Conservation (phyloP, 176 grass and related monocot species). For the maize (Zea mays) region DNA sequence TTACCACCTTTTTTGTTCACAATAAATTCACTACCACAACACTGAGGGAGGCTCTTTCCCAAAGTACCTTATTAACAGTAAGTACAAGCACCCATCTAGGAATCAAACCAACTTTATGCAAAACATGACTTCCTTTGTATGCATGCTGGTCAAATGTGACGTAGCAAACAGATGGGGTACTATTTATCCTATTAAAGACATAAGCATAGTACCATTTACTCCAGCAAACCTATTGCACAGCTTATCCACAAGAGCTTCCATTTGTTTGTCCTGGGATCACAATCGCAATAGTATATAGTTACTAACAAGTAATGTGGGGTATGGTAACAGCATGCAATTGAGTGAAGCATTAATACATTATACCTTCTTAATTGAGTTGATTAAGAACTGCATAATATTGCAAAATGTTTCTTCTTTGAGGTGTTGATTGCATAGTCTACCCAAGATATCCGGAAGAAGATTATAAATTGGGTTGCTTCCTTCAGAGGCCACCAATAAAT, state of each 20-base stretch:
- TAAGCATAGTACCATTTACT: slow-evolving; percentile 64
- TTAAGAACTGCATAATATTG: slow-evolving; percentile 95
- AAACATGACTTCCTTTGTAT: background rate
- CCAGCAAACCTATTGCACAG: slow-evolving; percentile 95
- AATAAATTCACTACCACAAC: background rate
- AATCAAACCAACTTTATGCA: background rate
- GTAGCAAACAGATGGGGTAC: background rate
- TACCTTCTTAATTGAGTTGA: slow-evolving; percentile 93
- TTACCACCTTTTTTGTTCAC: background rate
- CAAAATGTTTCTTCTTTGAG: slow-evolving; percentile 76
- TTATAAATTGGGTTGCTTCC: slow-evolving; percentile 99
- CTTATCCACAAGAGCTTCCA: slow-evolving; percentile 99
- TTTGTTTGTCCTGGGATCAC: slow-evolving; percentile 88
- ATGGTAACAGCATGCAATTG: slow-evolving; percentile 7
- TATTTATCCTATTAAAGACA: background rate
- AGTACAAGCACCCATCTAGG: background rate
- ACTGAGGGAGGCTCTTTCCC: background rate
- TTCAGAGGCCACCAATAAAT: slow-evolving; percentile 40
- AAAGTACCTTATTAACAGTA: background rate
- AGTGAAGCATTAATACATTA: background rate
- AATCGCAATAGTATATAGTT: slow-evolving; percentile 17
- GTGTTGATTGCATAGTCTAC: slow-evolving; percentile 85
- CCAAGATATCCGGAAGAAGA: slow-evolving; percentile 93
- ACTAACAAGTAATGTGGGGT: slow-evolving; percentile 21
- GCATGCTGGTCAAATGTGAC: background rate